Conservation (phyloP, 1,284 basidiomycete genomes). For the Tilletia walkeri region DNA sequence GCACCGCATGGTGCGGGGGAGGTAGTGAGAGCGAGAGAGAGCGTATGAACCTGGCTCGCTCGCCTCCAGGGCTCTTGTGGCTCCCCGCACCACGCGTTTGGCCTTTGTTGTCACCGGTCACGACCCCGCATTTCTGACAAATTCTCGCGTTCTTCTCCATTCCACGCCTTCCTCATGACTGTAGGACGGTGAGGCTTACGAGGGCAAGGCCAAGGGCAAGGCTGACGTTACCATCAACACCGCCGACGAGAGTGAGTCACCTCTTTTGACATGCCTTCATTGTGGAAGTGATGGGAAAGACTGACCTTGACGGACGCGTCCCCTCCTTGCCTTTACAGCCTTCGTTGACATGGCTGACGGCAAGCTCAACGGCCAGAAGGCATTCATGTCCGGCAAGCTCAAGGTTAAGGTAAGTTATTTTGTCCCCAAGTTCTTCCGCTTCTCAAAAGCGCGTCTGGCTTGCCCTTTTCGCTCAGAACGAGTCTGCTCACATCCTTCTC, state of each 20-base stretch:
- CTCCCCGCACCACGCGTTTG: no score
- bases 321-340: constrained; percentile 18
- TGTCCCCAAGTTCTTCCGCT: no score
- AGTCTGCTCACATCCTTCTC: constrained; percentile 18
- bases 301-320: neutral
- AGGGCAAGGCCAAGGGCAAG: constrained; percentile 55
- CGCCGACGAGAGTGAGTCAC: constrained; percentile 43
- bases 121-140: neutral
- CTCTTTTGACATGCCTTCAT: neutral
- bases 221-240: constrained; percentile 56
- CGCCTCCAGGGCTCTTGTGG: no score
- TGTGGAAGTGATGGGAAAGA: neutral
- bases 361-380: constrained; percentile 56
- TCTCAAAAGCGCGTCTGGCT: neutral
- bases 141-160: neutral
- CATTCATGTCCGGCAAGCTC: constrained; percentile 55
- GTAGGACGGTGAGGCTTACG: constrained; percentile 51
- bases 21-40: no score
- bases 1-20: neutral
- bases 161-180: neutral
- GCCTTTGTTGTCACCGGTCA: no score
- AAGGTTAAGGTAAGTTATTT: constrained; percentile 32
- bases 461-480: neutral
- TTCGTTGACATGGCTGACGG: constrained; percentile 55
- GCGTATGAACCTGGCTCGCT: neutral